Evolutionary conservation across 306 rosid genomes (phyloP), one percentile per base, ranked within the genome.

Genomic region (Alnus glutinosa): DNA sequence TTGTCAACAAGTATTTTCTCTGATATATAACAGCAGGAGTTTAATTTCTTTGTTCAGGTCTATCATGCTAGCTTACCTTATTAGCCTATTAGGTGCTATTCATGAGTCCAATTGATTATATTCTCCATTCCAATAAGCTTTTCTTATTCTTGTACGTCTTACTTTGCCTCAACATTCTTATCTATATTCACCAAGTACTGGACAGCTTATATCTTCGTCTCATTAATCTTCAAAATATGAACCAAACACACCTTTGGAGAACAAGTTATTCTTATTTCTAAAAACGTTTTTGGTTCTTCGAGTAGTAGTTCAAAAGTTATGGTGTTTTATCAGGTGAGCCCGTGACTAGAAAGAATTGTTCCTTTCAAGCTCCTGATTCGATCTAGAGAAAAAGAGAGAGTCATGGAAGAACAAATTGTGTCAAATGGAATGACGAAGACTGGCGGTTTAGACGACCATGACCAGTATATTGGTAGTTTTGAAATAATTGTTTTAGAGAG

Each of bases 261-360:
- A 18, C 34, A 42, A 8, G 51, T 44, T 37, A 34, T 39, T 67
- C 71, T 34, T 39, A 18, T 39, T 67, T 68, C 30, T 68, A 2
- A 0, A 23, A 18, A 42, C 1, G 30, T 23, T 42, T 68, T n/a
- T 68, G 32, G 15, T 63, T 77, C 52, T 63, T 63, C 14, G 51
- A 39, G 9, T 57, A 55, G 75, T 81, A 32, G 64, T 70, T 68
- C 61, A 81, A 73, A 79, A 50, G 55, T 51, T 50, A n/a, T 34
- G 64, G 77, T 73, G 47, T 74, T 86, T 85, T 73, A 82, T 80
- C 85, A 89, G 98, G 82, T 80, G 83, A 71, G 78, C 78, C 39
- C 59, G 78, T 48, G 47, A 83, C 51, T 55, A 85, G 75, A 39
- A 86, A 89, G 48, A 82, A 78, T 66, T 77, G 48, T 82, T 59